Evolutionary conservation across 2,329 filamentous ascomycete genomes (phyloP), one percentile per base, ranked within the genome.

Genomic region (Trichoderma simmonsii): DNA sequence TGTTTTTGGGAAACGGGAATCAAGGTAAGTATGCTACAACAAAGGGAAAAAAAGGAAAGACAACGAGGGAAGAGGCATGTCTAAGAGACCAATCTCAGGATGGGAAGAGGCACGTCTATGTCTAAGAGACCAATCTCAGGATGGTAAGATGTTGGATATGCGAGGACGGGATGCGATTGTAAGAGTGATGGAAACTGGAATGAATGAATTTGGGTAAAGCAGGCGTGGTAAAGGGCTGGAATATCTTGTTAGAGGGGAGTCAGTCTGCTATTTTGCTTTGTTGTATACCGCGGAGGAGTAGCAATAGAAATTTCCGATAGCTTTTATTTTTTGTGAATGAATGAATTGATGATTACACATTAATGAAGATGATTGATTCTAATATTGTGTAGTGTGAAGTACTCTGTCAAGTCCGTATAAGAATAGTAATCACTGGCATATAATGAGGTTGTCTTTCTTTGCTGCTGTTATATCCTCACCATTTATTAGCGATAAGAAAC

Each of bases 231-330:
- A 57, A 18, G 28, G 61, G 39, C 24, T 65, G 67, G 57, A 70
- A 62, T 32, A 36, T 36, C 15, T 34, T 54, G 57, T 70, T 62
- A 54, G 57, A 54, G 7, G 28, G 28, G 39, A 54, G 57, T 39
- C 21, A 18, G 39, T 43, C 39, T 36, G 21, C 39, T 54, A 61
- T 21, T 28, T 36, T 62, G 21, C 43, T 62, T 62, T 62, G 56
- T 60, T 60, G 57, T 70, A 70, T 70, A 54, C 8, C 21, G 57
- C 24, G 39, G 30, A 30, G 57, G 18, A 54, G 39, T 61, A 62
- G 30, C 67, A 61, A 54, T 70, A 70, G 67, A 70, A 70, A 62
- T 61, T 62, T 70, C 32, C 15, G 30, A 30, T 70, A 39, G 67
- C 9, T 62, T 18, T 70, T 24, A 3, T 21, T 32, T 51, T 48